Evolutionary conservation across 192 early-diverging fungal genomes (phyloP), one percentile per base, ranked within the genome.

Genomic region (Endogone sp.): DNA sequence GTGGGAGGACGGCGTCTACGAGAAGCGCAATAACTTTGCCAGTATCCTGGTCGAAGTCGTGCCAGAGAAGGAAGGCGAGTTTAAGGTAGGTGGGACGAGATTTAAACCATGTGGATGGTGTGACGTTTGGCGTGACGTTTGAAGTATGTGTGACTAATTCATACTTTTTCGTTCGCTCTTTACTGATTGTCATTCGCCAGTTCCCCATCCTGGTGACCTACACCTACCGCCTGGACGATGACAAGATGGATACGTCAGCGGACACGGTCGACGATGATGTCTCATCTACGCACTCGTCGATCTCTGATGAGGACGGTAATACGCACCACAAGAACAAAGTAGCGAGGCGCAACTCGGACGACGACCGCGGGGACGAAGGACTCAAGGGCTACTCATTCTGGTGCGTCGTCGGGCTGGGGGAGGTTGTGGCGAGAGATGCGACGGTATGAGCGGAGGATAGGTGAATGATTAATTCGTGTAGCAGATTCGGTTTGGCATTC

Each of bases 161-260:
- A 44, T 54, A 30, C 6, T 22, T 31, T 27, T 26, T 30, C 29
- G 13, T 62, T 56, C 23, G n/a, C n/a, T n/a, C n/a, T n/a, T 44
- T 13, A 44, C 37, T 13, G 13, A 44, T 29, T 49, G 29, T 62
- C 54, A 49, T 69, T n/a, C n/a, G n/a, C 25, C 74, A 90, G 88
- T 87, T 90, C 57, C 87, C 88, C 24, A 75, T 90, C 8, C 64
- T 87, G 3, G 84, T 90, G 8, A 84, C 76, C 4, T 86, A 81
- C 60, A 78, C 79, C 6, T 83, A 78, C 66, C 82, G 78, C 62
- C 70, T 79, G 2, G 75, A 81, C 54, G 75, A 75, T 62, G 75
- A 77, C 54, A 59, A 69, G 27, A 63, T 75, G 74, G 77, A 79
- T 20, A 68, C 65, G 59, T 4, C 37, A 44, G 37, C 13, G 37